phyloP scores from a whole-genome alignment of 2,329 filamentous ascomycete species.

The Exophiala aquamarina region DNA sequence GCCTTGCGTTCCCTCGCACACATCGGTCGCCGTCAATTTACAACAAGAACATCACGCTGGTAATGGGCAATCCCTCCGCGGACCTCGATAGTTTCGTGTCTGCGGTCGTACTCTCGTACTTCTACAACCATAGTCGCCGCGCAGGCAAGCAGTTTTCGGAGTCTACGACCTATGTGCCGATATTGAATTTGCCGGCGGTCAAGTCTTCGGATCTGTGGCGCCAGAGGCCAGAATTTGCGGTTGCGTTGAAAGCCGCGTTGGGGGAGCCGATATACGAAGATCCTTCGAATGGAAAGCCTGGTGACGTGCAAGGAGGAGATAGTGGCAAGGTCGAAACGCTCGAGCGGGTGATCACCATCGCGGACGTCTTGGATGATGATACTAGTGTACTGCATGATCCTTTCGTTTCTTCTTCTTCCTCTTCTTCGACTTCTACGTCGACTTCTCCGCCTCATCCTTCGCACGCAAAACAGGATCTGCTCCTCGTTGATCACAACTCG shows the following conservation, averaged over 20 bases:
- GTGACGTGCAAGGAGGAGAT: constrained; percentile 28
- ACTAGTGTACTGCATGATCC: constrained; percentile 1
- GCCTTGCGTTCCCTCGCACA: neutral
- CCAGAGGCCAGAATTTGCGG: constrained; percentile 59
- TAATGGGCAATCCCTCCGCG: constrained; percentile 46
- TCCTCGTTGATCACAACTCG: constrained; percentile 48
- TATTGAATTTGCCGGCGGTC: constrained; percentile 57
- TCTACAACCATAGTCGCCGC: constrained; percentile 40
- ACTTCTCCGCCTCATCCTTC: too few species aligned
- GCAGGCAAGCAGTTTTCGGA: neutral
- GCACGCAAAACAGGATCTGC: constrained; percentile 18
- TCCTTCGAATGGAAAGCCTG: constrained; percentile 41
- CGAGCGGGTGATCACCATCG: constrained; percentile 42
- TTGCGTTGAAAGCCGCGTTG: constrained; percentile 52
- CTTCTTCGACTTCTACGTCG: too few species aligned
- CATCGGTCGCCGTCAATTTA: neutral
- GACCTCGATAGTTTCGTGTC: constrained; percentile 65
- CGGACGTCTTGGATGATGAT: constrained; percentile 34
- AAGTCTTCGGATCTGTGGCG: constrained; percentile 48
- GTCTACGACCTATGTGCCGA: constrained; percentile 52
- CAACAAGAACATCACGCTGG: constrained; percentile 34
- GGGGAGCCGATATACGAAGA: neutral
- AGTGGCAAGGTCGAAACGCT: constrained; percentile 19
- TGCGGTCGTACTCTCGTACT: constrained; percentile 62
- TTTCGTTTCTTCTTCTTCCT: too few species aligned